phyloP scores from a whole-genome alignment of 129 eudicot genomes.

The Pittosporum tobira region DNA sequence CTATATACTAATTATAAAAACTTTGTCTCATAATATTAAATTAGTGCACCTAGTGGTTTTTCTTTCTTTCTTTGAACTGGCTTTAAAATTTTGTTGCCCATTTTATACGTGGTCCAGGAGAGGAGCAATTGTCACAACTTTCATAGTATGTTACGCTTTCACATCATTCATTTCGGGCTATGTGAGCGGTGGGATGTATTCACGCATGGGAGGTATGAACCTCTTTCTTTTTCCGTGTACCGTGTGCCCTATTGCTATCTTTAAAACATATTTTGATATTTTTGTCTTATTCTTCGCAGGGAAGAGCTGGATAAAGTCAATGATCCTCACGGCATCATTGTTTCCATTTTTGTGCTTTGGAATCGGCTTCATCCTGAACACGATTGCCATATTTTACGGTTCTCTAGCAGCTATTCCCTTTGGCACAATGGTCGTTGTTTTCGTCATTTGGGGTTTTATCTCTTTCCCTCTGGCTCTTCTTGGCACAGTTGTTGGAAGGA shows the following conservation, averaged over 20 bases:
- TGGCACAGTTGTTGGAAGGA: slow-evolving; percentile 86
- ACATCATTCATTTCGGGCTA: slow-evolving; percentile 82
- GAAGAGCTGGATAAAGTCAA: slow-evolving; percentile 80
- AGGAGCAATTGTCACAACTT: slow-evolving; percentile 82
- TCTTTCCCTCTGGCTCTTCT: slow-evolving; percentile 90
- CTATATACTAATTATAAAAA: no score
- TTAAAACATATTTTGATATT: background rate
- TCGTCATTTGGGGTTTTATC: slow-evolving; percentile 82
- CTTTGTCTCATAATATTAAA: background rate
- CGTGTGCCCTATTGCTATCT: slow-evolving; percentile 3
- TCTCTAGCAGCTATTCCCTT: slow-evolving; percentile 90
- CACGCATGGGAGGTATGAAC: slow-evolving; percentile 70
- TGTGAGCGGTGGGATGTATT: slow-evolving; percentile 88
- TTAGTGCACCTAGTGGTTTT: no score
- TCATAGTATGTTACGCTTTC: slow-evolving; percentile 76
- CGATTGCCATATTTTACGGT: slow-evolving; percentile 79
- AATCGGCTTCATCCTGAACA: slow-evolving; percentile 64
- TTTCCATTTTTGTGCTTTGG: slow-evolving; percentile 83
- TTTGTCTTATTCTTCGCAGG: slow-evolving; percentile 38
- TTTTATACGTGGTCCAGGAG: slow-evolving; percentile 7
- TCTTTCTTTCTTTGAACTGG: background rate
- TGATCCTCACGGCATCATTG: slow-evolving; percentile 79
- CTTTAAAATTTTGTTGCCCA: background rate
- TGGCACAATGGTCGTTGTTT: slow-evolving; percentile 86
- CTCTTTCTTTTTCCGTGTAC: background rate